A percentile compares a stretch with the other conserved stretches of the same genome.
phyloP scores from a whole-genome alignment of 169 alveolate species.

The Plasmodium gonderi region DNA sequence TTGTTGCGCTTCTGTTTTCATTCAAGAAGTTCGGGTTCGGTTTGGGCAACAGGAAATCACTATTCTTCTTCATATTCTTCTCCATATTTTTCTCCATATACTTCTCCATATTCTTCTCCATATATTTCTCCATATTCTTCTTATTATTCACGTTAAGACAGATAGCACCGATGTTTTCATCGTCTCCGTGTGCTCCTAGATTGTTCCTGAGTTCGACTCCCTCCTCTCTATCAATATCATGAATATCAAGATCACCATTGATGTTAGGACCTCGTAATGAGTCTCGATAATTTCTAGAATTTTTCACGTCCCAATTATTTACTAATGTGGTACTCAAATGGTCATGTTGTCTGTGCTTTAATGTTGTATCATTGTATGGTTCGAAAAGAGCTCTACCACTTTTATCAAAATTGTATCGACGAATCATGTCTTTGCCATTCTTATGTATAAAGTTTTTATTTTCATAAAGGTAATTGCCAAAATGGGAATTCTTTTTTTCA shows the following conservation, averaged over 20 bases:
- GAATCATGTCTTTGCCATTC: not conserved
- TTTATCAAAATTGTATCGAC: not conserved
- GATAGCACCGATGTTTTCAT: no score
- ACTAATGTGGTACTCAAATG: no score
- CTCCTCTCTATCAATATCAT: no score
- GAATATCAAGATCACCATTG: no score
- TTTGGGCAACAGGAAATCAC: not conserved
- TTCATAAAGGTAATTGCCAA: not conserved
- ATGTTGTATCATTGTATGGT: not conserved
- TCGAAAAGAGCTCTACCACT: not conserved
- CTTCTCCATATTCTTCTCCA: no score
- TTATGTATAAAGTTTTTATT: not conserved
- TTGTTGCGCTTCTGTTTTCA: not conserved
- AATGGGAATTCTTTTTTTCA: not conserved
- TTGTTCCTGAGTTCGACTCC: no score
- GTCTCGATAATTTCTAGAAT: no score
- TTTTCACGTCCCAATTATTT: no score
- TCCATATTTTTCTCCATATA: not conserved
- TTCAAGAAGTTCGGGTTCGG: not conserved
- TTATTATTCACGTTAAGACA: no score
- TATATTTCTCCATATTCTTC: no score
- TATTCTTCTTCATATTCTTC: not conserved
- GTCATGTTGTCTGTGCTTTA: not conserved
- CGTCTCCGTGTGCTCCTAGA: no score
- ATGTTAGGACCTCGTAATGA: no score